Conservation (phyloP, 805 yeast species). For the Ascoidea tarda region DNA sequence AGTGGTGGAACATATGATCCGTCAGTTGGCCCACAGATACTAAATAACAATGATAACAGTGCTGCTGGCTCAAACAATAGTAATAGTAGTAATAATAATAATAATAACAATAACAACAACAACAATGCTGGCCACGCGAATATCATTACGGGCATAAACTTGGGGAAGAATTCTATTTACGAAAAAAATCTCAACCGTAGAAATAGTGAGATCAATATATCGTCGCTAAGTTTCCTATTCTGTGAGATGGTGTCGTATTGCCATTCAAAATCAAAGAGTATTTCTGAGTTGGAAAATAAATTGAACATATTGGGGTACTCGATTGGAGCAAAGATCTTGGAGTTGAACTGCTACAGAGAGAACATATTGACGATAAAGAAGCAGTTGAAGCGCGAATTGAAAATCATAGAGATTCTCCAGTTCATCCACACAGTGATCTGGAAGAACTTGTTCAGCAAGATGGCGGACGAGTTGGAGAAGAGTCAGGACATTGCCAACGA, state of each 20-base stretch:
- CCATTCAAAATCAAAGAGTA: conserved; percentile 46
- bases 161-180: conserved; percentile 27
- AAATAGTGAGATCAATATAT: conserved; percentile 49
- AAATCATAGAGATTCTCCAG: conserved; percentile 53
- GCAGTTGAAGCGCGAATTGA: conserved; percentile 50
- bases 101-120: conserved; percentile 9
- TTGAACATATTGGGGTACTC: conserved; percentile 66
- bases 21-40: conserved; percentile 7
- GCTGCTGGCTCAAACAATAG: background rate
- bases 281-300: conserved; percentile 48
- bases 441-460: conserved; percentile 57
- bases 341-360: conserved; percentile 53
- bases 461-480: conserved; percentile 65
- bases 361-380: conserved; percentile 26
- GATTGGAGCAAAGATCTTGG: conserved; percentile 60
- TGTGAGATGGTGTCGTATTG: conserved; percentile 57
- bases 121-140: conserved; percentile 13
- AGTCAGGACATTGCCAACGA: conserved; percentile 52
- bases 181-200: conserved; percentile 58
- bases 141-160: conserved; percentile 16
- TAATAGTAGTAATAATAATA: background rate
- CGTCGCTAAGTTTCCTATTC: conserved; percentile 56
- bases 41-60: background rate
- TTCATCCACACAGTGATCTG: conserved; percentile 64
- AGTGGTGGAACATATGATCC: conserved; percentile 7